Evolutionary conservation across 495 filamentous ascomycete species (phyloP).

Genomic region (Glutinoglossum americanum): DNA sequence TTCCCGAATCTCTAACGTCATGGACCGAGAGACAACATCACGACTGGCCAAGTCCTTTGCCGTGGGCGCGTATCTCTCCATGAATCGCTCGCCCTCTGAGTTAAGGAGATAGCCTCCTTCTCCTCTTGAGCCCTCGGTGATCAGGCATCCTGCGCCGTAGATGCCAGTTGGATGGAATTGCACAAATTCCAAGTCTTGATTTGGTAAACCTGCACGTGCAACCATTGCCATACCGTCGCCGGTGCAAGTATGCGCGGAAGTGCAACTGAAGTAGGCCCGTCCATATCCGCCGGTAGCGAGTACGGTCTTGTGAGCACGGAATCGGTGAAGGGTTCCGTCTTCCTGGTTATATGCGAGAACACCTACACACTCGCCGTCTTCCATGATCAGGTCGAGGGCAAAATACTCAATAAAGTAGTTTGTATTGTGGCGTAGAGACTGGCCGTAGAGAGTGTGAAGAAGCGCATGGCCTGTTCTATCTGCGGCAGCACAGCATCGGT

Average conservation of each 20-base stretch:
- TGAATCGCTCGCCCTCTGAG: slow-evolving; percentile 92
- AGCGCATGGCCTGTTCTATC: slow-evolving; percentile 93
- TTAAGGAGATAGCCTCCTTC: slow-evolving; percentile 97
- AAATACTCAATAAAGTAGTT: slow-evolving; percentile 99
- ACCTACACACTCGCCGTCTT: slow-evolving; percentile 86
- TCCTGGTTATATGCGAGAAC: slow-evolving; percentile 96
- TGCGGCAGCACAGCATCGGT: slow-evolving; percentile 85
- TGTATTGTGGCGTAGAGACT: slow-evolving; percentile 89
- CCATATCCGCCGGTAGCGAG: slow-evolving; percentile 92
- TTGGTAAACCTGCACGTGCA: slow-evolving; percentile 85
- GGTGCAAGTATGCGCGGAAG: slow-evolving; percentile 92
- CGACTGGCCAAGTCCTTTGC: slow-evolving; percentile 89
- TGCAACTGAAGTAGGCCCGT: slow-evolving; percentile 93
- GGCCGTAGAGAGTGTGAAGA: slow-evolving; percentile 92
- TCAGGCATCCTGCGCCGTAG: slow-evolving; percentile 95
- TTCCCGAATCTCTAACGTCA: slow-evolving; percentile 94
- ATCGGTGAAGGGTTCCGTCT: slow-evolving; percentile 88
- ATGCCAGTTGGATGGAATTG: slow-evolving; percentile 99
- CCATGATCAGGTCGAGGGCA: slow-evolving; percentile 87
- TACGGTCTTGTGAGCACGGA: slow-evolving; percentile 88
- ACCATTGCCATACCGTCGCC: slow-evolving; percentile 99
- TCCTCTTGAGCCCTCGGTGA: slow-evolving; percentile 93
- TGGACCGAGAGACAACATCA: slow-evolving; percentile 88
- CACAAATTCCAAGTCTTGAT: slow-evolving; percentile 98
- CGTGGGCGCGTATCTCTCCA: slow-evolving; percentile 94